Evolutionary conservation across 345 rosid species (phyloP).

Genomic region (Hypericum perforatum): DNA sequence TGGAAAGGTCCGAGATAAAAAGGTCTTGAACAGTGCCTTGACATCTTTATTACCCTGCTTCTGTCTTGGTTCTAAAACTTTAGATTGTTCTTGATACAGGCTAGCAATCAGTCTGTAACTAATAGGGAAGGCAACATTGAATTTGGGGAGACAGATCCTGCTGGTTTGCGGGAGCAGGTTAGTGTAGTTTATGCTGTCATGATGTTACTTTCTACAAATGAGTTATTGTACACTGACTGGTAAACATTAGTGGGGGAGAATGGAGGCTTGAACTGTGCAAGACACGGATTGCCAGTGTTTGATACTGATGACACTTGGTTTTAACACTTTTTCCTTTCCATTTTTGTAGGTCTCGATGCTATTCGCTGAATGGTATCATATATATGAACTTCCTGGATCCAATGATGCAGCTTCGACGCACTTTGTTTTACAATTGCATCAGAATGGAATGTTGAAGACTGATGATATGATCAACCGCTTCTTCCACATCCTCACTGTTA

Average conservation of each 20-base stretch:
- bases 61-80: slow-evolving; percentile 8
- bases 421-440: slow-evolving; percentile 64
- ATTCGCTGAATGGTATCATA: slow-evolving; percentile 68
- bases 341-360: slow-evolving; percentile 50
- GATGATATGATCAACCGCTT: slow-evolving; percentile 80
- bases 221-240: no score
- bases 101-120: slow-evolving; percentile 24
- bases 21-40: slow-evolving; percentile 32
- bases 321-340: no score
- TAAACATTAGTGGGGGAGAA: no score
- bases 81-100: slow-evolving; percentile 31
- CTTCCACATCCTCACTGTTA: slow-evolving; percentile 64
- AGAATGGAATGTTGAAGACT: slow-evolving; percentile 72
- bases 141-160: slow-evolving; percentile 59
- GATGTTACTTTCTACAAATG: no score
- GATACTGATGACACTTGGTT: background rate
- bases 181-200: background rate
- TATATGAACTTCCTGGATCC: slow-evolving; percentile 68
- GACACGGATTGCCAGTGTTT: background rate
- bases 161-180: slow-evolving; percentile 75
- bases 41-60: background rate
- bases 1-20: slow-evolving; percentile 72
- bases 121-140: slow-evolving; percentile 52
- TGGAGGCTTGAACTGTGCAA: no score
- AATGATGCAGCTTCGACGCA: slow-evolving; percentile 55